Conservation (phyloP, 306 rosid species). For the Rosa persica region DNA sequence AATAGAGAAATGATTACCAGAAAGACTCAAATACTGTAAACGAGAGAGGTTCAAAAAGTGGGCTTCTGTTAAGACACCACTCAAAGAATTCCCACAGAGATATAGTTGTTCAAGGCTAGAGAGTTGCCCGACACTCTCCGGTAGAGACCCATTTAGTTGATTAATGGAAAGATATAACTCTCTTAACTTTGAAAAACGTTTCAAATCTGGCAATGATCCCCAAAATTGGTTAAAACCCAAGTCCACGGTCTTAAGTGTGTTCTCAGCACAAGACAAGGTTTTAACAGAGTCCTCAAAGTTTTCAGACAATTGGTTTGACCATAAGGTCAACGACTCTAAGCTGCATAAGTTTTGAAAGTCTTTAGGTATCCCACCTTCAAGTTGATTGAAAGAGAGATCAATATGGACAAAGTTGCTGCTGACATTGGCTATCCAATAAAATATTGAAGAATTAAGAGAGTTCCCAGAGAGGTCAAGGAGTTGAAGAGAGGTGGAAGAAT, state of each 20-base stretch:
- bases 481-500: not conserved
- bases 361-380: not conserved
- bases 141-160: slow-evolving; percentile 24
- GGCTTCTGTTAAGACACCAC: slow-evolving; percentile 19
- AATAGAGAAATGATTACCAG: slow-evolving; percentile 22
- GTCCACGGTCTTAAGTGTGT: not conserved
- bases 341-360: not conserved
- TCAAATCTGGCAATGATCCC: not conserved
- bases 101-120: rapidly evolving
- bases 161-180: not conserved
- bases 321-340: not conserved
- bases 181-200: not conserved
- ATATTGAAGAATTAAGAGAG: not conserved
- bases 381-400: not conserved
- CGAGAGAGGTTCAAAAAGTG: slow-evolving; percentile 20
- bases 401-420: not conserved
- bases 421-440: not conserved
- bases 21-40: not conserved
- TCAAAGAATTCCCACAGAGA: slow-evolving; percentile 23
- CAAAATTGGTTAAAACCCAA: not conserved
- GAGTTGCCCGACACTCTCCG: slow-evolving; percentile 5
- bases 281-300: not conserved
- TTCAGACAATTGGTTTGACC: not conserved
- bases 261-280: not conserved
- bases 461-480: not conserved